Evolutionary conservation across 495 filamentous ascomycete species (phyloP).

Genomic region (Penicillium malachiteum): DNA sequence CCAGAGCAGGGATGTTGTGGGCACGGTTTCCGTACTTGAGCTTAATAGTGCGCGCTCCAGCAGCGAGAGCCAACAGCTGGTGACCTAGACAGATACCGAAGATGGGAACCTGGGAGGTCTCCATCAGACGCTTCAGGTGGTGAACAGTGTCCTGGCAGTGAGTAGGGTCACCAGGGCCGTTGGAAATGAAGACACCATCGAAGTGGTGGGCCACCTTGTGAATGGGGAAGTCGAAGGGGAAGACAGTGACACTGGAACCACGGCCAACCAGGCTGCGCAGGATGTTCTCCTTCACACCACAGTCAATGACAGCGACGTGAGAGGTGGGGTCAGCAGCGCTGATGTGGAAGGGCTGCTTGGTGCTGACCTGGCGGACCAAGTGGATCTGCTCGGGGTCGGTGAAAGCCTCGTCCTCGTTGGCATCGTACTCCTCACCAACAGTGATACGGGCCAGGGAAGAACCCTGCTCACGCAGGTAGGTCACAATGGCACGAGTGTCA

Average conservation of each 20-base stretch:
- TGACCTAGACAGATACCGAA: slow-evolving; percentile 97
- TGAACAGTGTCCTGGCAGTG: slow-evolving; percentile 92
- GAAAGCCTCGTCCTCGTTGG: slow-evolving; percentile 95
- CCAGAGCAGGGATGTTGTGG: slow-evolving; percentile 95
- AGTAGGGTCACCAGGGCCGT: slow-evolving; percentile 95
- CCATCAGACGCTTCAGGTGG: slow-evolving; percentile 84
- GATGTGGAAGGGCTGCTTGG: slow-evolving; percentile 96
- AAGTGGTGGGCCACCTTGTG: slow-evolving; percentile 98
- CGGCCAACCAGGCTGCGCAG: slow-evolving; percentile 87
- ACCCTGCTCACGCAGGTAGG: slow-evolving; percentile 90
- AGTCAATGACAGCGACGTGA: slow-evolving; percentile 94
- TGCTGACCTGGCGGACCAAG: slow-evolving; percentile 90
- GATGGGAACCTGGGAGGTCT: slow-evolving; percentile 83
- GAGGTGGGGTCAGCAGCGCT: slow-evolving; percentile 72
- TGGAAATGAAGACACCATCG: slow-evolving; percentile 95
- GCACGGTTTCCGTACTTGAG: slow-evolving; percentile 97
- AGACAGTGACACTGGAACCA: slow-evolving; percentile 83
- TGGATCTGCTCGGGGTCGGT: slow-evolving; percentile 95
- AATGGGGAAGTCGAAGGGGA: slow-evolving; percentile 95
- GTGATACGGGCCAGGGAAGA: slow-evolving; percentile 94
- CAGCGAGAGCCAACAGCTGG: slow-evolving; percentile 73
- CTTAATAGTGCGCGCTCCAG: slow-evolving; percentile 85
- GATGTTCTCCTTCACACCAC: slow-evolving; percentile 99
- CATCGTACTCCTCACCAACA: slow-evolving; percentile 96
- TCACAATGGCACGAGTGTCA: slow-evolving; percentile 95